Percentiles rank a stretch among this genome's conserved stretches.
Conservation (phyloP, 306 rosid species). For the Vicia faba region DNA sequence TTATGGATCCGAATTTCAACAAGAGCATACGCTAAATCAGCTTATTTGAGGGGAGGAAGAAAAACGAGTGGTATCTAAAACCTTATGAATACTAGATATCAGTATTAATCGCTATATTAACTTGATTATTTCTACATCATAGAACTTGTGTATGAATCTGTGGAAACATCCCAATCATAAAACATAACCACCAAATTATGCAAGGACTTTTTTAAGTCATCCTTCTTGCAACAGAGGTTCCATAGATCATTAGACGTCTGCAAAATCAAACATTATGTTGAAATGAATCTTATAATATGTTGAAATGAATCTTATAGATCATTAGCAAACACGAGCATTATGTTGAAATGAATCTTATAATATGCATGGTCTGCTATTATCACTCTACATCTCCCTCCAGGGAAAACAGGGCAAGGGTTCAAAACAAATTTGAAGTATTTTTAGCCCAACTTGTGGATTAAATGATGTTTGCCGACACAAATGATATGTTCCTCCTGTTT, state of each 20-base stretch:
- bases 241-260: background rate
- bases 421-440: constrained; percentile 33
- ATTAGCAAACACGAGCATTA: background rate
- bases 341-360: constrained; percentile 44
- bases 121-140: background rate
- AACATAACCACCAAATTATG: constrained; percentile 11
- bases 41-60: background rate
- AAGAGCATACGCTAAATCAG: too few relatives aligned
- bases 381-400: constrained; percentile 49
- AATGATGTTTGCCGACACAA: constrained; percentile 45
- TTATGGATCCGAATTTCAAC: too few relatives aligned
- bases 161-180: background rate
- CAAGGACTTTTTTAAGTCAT: background rate
- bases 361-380: constrained; percentile 44
- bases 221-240: background rate
- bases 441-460: constrained; percentile 34
- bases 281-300: constrained; percentile 47
- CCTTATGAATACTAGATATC: background rate
- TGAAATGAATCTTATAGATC: constrained; percentile 40
- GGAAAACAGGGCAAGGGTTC: constrained; percentile 48
- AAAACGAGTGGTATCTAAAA: background rate
- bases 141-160: background rate
- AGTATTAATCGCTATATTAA: background rate
- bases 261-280: constrained; percentile 16
- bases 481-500: constrained; percentile 43